Evolutionary conservation across 1,284 basidiomycete genomes (phyloP).

Genomic region (Marasmius tenuissimus): DNA sequence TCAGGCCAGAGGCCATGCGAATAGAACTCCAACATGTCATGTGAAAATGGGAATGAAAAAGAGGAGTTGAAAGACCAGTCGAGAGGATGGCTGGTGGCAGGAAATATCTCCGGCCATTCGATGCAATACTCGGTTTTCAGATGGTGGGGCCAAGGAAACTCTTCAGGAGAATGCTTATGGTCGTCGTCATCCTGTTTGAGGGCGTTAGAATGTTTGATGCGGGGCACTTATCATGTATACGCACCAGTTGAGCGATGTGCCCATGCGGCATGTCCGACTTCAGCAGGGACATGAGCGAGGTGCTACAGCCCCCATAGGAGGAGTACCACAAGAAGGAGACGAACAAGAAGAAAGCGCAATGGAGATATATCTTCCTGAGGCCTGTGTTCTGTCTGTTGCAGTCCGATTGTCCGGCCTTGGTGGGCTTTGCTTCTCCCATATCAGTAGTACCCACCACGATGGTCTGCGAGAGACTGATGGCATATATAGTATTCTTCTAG

Average conservation of each 20-base stretch:
- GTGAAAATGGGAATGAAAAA: conserved; percentile 37
- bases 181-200: background rate
- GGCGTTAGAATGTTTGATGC: background rate
- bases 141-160: conserved; percentile 2
- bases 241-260: background rate
- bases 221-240: background rate
- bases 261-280: background rate
- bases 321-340: no score
- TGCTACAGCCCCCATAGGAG: no score
- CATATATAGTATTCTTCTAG: no score
- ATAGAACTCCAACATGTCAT: conserved; percentile 34
- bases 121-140: conserved; percentile 6
- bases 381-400: no score
- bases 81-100: background rate
- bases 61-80: background rate
- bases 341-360: no score
- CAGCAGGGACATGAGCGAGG: no score
- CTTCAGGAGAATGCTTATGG: background rate
- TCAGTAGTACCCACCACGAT: no score
- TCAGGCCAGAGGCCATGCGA: conserved; percentile 31
- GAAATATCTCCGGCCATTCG: conserved; percentile 6
- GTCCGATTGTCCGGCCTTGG: no score
- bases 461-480: no score
- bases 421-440: no score
- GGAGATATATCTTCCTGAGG: no score